These are phyloP conservation scores for Aspergillus latus DNA, from an alignment of 2,329 filamentous ascomycete genomes.

Conservation along the genomic window DNA sequence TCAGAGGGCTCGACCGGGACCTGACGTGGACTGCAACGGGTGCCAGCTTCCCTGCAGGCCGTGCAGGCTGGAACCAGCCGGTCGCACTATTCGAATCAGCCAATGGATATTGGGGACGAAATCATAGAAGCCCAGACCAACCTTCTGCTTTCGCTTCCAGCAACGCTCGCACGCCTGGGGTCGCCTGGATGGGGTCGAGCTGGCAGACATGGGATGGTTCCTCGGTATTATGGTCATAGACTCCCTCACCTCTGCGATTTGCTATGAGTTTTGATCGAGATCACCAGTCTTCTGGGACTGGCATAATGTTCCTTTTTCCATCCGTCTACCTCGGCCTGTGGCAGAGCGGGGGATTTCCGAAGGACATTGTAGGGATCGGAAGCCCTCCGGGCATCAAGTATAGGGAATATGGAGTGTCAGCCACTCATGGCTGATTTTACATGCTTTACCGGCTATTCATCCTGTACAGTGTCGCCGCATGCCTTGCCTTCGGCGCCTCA, in stretches of 20 bases:
- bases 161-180: slow-evolving; percentile 34
- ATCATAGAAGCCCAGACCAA: not conserved
- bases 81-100: slow-evolving; percentile 22
- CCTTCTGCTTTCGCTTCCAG: slow-evolving; percentile 37
- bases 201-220: slow-evolving; percentile 3
- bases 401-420: too few species aligned
- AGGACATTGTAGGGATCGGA: not conserved
- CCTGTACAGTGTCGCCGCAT: not conserved
- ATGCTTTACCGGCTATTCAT: too few species aligned
- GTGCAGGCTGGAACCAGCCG: slow-evolving; percentile 20
- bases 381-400: not conserved
- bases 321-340: not conserved
- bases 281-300: too few species aligned
- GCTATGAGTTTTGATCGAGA: too few species aligned
- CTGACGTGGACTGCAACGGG: slow-evolving; percentile 18
- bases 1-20: slow-evolving; percentile 17
- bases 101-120: not conserved
- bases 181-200: not conserved
- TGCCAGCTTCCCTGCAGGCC: slow-evolving; percentile 15
- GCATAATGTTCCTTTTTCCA: too few species aligned
- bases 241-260: too few species aligned
- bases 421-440: too few species aligned
- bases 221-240: not conserved
- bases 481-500: not conserved
- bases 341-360: not conserved